Percentiles rank a stretch among this genome's conserved stretches.
phyloP scores from a whole-genome alignment of 2,329 filamentous ascomycete species.

The Microascus cirrosus region DNA sequence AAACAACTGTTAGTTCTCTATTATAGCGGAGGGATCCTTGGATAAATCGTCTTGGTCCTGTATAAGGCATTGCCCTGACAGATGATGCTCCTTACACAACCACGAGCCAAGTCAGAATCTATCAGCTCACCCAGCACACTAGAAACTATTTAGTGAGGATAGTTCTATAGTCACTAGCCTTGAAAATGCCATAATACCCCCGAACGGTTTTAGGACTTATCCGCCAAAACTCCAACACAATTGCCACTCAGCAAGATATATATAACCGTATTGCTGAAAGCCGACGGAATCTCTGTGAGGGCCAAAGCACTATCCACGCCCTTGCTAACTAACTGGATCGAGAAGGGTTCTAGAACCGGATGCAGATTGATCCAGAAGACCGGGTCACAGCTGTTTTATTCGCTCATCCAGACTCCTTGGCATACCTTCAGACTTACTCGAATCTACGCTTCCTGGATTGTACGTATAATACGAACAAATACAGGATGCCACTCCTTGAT shows the following conservation, averaged over 20 bases:
- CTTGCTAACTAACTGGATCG: slow-evolving; percentile 11
- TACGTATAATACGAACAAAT: no score
- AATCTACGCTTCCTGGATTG: no score
- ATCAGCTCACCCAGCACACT: slow-evolving; percentile 6
- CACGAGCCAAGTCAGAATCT: slow-evolving; percentile 4
- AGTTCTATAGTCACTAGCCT: slow-evolving; percentile 1
- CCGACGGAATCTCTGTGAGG: slow-evolving; percentile 6
- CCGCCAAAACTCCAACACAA: slow-evolving; percentile 3
- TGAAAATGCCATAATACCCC: slow-evolving; percentile 7
- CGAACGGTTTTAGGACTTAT: slow-evolving; percentile 5
- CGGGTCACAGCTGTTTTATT: slow-evolving; percentile 12
- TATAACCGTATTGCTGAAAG: slow-evolving; percentile 11
- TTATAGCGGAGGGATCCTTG: slow-evolving; percentile 6
- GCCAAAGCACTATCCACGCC: slow-evolving; percentile 12
- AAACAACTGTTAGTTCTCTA: slow-evolving; percentile 8
- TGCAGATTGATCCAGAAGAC: slow-evolving; percentile 8
- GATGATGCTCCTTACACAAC: slow-evolving; percentile 5
- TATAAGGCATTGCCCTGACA: slow-evolving; percentile 5
- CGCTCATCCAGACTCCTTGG: slow-evolving; percentile 11
- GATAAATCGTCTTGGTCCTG: slow-evolving; percentile 5
- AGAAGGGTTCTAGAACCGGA: slow-evolving; percentile 5
- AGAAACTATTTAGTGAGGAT: not conserved
- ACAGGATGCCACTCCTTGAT: no score
- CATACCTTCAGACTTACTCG: slow-evolving; percentile 7
- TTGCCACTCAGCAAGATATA: slow-evolving; percentile 12